These are phyloP conservation scores for Cicer arietinum DNA, from an alignment of 306 rosid genomes.

Conservation along the genomic window DNA sequence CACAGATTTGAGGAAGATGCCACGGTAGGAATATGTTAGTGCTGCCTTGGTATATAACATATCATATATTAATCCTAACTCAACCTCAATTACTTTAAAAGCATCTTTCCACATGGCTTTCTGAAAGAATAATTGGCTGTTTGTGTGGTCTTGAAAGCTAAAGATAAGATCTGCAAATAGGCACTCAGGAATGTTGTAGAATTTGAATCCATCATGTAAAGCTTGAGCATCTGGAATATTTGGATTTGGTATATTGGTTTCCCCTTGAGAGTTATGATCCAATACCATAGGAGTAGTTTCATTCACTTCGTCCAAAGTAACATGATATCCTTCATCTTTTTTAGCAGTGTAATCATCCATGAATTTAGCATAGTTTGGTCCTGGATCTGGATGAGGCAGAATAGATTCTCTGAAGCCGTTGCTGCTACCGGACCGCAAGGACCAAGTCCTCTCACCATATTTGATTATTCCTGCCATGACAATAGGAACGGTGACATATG, in stretches of 20 bases:
- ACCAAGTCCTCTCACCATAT: conserved; percentile 49
- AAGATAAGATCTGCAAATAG: conserved; percentile 58
- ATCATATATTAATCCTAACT: conserved; percentile 60
- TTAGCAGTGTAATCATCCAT: conserved; percentile 36
- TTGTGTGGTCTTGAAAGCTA: conserved; percentile 39
- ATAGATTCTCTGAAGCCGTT: conserved; percentile 44
- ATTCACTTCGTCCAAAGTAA: conserved; percentile 17
- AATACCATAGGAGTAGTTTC: conserved; percentile 1
- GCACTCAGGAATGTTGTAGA: conserved; percentile 37
- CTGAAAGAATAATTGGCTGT: conserved; percentile 37
- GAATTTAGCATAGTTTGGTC: conserved; percentile 47
- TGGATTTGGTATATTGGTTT: background rate
- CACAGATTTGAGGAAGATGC: conserved; percentile 30
- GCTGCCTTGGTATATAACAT: conserved; percentile 53
- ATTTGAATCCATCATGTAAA: conserved; percentile 35
- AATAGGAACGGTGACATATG: conserved; percentile 37
- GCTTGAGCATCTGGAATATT: background rate
- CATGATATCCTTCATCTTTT: conserved; percentile 40
- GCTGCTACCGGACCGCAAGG: conserved; percentile 44
- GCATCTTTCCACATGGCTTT: background rate
- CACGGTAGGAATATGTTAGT: conserved; percentile 11
- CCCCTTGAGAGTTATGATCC: conserved; percentile 20
- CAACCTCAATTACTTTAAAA: conserved; percentile 52
- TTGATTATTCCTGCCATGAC: conserved; percentile 49
- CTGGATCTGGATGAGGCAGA: conserved; percentile 39